A percentile compares a stretch with the other conserved stretches of the same genome.
Evolutionary conservation across 371 early-diverging fungal genomes (phyloP).

Genomic region (Lichtheimia corymbifera): DNA sequence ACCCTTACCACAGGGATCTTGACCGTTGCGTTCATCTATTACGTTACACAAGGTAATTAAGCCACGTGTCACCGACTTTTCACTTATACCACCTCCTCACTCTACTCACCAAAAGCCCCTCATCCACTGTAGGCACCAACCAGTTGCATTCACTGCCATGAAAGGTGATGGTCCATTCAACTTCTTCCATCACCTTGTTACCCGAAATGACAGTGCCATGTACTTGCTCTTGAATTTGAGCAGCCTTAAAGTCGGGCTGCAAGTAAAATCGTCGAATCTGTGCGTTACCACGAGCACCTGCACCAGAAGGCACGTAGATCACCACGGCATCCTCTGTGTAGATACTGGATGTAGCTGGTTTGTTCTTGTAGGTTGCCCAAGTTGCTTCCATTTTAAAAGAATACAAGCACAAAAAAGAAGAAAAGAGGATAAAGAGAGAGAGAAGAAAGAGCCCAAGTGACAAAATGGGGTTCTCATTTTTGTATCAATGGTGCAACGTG

Average conservation of each 20-base stretch:
- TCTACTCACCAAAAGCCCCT: conserved; percentile 19
- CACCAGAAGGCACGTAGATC: conserved; percentile 43
- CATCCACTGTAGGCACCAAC: conserved; percentile 38
- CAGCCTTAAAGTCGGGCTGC: conserved; percentile 32
- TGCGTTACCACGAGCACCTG: conserved; percentile 34
- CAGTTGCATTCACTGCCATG: conserved; percentile 38
- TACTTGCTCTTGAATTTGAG: conserved; percentile 30
- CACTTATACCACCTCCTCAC: not conserved
- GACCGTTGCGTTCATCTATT: conserved; percentile 34
- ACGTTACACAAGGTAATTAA: conserved; percentile 15
- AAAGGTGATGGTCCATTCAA: conserved; percentile 42
- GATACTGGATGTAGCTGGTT: conserved; percentile 30
- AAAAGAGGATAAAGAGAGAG: conserved; percentile 8
- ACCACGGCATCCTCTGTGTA: conserved; percentile 41
- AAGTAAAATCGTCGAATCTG: conserved; percentile 38
- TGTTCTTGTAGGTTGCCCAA: conserved; percentile 39
- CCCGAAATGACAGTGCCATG: conserved; percentile 27
- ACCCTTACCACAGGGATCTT: conserved; percentile 35
- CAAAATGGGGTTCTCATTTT: not conserved
- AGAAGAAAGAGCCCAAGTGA: not conserved
- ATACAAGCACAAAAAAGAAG: conserved; percentile 8
- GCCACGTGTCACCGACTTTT: conserved; percentile 13
- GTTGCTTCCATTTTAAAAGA: conserved; percentile 21
- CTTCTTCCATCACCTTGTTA: conserved; percentile 41
- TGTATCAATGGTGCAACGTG: conserved; percentile 6